A percentile compares a stretch with the other conserved stretches of the same genome.
These are phyloP conservation scores for Lyophyllum shimeji DNA, from an alignment of 768 basidiomycete species.

Conservation along the genomic window DNA sequence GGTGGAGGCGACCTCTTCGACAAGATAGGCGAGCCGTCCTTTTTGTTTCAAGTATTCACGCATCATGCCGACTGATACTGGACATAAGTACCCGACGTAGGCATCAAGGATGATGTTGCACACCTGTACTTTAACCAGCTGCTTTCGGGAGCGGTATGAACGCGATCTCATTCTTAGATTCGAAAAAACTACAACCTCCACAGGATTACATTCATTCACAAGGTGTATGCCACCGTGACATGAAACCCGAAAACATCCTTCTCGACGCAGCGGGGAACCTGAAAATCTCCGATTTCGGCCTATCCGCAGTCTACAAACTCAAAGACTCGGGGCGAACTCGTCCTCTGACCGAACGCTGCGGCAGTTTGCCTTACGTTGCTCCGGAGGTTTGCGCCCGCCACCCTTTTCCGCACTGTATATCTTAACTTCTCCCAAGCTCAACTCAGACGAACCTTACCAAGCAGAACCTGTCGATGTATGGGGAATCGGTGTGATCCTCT, in stretches of 20 bases:
- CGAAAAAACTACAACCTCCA: neutral
- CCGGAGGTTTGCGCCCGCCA: constrained; percentile 8
- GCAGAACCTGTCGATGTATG: constrained; percentile 96
- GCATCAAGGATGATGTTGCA: constrained; percentile 82
- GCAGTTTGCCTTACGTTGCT: constrained; percentile 15
- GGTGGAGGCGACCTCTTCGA: constrained; percentile 96
- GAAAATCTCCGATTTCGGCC: constrained; percentile 94
- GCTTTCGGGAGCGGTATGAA: constrained; percentile 72
- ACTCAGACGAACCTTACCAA: constrained; percentile 63
- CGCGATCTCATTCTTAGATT: neutral
- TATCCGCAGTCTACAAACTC: constrained; percentile 87
- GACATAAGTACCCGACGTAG: constrained; percentile 79
- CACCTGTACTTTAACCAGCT: constrained; percentile 91
- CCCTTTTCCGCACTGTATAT: too few species aligned
- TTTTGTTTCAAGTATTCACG: neutral
- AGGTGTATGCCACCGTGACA: constrained; percentile 94
- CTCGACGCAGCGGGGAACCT: constrained; percentile 81
- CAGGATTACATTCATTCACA: constrained; percentile 83
- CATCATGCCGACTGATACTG: neutral
- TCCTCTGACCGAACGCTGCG: constrained; percentile 40
- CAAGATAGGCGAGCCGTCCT: constrained; percentile 77
- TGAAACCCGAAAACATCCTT: constrained; percentile 96
- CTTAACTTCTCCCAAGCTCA: constrained; percentile 50
- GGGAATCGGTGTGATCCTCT: constrained; percentile 94
- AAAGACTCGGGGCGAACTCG: constrained; percentile 80